Conservation (phyloP, 2,329 filamentous ascomycete genomes). For the Beauveria caledonica region DNA sequence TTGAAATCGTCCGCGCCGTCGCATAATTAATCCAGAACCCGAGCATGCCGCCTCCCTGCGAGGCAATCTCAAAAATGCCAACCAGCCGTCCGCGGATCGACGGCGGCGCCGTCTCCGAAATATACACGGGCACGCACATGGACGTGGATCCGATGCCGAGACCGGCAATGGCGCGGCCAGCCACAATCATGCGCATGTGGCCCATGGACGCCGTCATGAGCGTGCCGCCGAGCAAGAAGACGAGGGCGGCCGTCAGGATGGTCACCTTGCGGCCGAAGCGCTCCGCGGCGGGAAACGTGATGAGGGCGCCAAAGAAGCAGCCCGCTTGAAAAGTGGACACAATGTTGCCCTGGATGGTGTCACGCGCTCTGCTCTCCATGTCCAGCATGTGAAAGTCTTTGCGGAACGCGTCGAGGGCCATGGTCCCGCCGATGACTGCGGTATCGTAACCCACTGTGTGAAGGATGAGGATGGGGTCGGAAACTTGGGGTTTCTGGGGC, state of each 20-base stretch:
- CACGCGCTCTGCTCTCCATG: conserved; percentile 18
- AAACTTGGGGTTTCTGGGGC: no score
- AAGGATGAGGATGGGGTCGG: no score
- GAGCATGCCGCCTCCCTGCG: conserved; percentile 35
- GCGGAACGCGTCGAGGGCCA: no score
- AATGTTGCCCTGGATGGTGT: conserved; percentile 30
- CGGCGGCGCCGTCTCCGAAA: conserved; percentile 36
- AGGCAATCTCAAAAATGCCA: conserved; percentile 43
- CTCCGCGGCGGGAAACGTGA: conserved; percentile 39
- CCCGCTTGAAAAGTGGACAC: conserved; percentile 31
- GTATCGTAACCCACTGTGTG: no score
- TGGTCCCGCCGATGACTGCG: no score
- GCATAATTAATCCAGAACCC: conserved; percentile 28
- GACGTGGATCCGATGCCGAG: conserved; percentile 44
- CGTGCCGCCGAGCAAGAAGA: no score
- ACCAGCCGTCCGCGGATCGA: conserved; percentile 43
- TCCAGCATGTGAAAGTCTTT: background rate
- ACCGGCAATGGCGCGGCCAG: background rate
- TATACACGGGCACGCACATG: conserved; percentile 37
- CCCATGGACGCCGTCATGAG: no score
- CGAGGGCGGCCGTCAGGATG: conserved; percentile 19
- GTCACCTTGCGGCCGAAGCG: conserved; percentile 41
- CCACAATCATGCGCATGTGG: no score
- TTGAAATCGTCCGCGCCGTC: conserved; percentile 22
- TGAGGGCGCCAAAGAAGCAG: conserved; percentile 32